These are phyloP conservation scores for Bisporella sp. DNA, from an alignment of 2,329 filamentous ascomycete genomes.

Conservation along the genomic window DNA sequence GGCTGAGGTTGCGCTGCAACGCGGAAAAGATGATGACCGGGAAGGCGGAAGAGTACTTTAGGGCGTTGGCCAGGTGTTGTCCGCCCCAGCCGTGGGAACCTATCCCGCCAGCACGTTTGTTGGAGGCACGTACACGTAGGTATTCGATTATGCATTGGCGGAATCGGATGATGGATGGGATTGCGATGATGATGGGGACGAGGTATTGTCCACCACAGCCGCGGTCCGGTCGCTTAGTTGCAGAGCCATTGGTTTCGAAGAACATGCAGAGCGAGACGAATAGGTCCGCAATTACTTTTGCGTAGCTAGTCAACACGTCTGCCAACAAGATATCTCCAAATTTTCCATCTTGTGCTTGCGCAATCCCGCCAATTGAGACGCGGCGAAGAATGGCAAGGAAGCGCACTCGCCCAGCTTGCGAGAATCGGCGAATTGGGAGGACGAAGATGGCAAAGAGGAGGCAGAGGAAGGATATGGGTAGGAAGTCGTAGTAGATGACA, in stretches of 20 bases:
- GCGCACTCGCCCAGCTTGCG: slow-evolving; percentile 64
- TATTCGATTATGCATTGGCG: slow-evolving; percentile 92
- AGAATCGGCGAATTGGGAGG: slow-evolving; percentile 62
- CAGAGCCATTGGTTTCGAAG: slow-evolving; percentile 60
- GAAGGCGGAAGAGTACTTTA: slow-evolving; percentile 92
- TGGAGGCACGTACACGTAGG: slow-evolving; percentile 55
- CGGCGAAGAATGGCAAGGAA: slow-evolving; percentile 71
- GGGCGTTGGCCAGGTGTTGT: slow-evolving; percentile 85
- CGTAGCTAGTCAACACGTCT: slow-evolving; percentile 90
- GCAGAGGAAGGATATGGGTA: slow-evolving; percentile 78
- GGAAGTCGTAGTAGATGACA: slow-evolving; percentile 73
- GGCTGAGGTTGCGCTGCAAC: slow-evolving; percentile 56
- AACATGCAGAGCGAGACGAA: slow-evolving; percentile 93
- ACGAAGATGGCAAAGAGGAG: slow-evolving; percentile 65
- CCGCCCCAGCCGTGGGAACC: slow-evolving; percentile 64
- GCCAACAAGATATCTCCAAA: slow-evolving; percentile 92
- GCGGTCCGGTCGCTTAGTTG: slow-evolving; percentile 75
- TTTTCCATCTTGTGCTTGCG: slow-evolving; percentile 80
- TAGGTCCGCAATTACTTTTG: slow-evolving; percentile 83
- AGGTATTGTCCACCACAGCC: slow-evolving; percentile 71
- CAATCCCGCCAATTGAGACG: slow-evolving; percentile 77
- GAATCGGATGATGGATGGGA: slow-evolving; percentile 80
- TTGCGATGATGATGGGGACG: slow-evolving; percentile 76
- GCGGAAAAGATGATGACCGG: slow-evolving; percentile 81
- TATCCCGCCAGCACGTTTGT: slow-evolving; percentile 28